Evolutionary conservation across 1,284 basidiomycete genomes (phyloP).

Genomic region (Abortiporus biennis): DNA sequence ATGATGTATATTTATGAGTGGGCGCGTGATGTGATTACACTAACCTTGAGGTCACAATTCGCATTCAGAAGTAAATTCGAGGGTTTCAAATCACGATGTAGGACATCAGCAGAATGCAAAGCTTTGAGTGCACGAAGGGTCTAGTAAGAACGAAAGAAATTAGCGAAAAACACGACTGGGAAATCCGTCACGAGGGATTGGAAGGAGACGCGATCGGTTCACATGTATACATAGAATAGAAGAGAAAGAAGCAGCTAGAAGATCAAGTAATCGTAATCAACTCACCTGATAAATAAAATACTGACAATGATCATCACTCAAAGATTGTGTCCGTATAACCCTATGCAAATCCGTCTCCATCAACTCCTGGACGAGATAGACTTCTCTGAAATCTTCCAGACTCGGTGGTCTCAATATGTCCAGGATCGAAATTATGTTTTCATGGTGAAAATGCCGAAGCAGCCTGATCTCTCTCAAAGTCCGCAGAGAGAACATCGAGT

Average conservation of each 20-base stretch:
- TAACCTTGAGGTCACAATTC: constrained; percentile 91
- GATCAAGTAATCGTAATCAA: no score
- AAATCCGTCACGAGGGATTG: no score
- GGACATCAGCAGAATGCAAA: constrained; percentile 89
- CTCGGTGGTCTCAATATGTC: constrained; percentile 91
- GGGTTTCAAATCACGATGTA: constrained; percentile 94
- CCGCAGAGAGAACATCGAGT: constrained; percentile 82
- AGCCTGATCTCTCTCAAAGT: constrained; percentile 87
- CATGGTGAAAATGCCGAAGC: constrained; percentile 89
- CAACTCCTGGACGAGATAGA: constrained; percentile 76
- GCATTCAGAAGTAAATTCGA: constrained; percentile 94
- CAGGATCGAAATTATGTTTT: constrained; percentile 94
- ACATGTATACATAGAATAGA: no score
- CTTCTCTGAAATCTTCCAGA: constrained; percentile 91
- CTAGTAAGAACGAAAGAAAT: no score
- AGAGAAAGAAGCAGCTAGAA: no score
- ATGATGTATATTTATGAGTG: no score
- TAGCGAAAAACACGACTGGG: no score
- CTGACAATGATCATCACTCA: constrained; percentile 75
- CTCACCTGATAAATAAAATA: constrained; percentile 83
- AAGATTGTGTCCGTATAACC: constrained; percentile 73
- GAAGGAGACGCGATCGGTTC: no score
- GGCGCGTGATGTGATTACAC: no score
- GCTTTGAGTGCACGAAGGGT: constrained; percentile 93
- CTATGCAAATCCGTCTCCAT: constrained; percentile 75